Evolutionary conservation across 2,329 filamentous ascomycete species (phyloP).

Genomic region (Cercospora zeae-maydis): DNA sequence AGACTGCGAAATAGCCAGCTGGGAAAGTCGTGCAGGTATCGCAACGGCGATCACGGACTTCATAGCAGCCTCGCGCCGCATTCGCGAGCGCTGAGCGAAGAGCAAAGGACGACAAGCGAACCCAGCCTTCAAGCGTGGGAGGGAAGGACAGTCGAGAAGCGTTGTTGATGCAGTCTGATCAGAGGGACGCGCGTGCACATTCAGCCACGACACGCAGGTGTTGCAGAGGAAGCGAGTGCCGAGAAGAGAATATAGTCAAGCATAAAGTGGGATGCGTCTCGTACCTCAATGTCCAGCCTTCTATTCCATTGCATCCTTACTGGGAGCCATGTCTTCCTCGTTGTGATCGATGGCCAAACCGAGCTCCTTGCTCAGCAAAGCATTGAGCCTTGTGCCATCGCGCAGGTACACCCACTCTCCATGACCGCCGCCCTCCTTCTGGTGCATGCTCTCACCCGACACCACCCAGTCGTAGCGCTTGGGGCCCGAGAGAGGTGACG

Average conservation of each 20-base stretch:
- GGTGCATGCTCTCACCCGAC: slow-evolving; percentile 65
- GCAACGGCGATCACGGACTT: neutral
- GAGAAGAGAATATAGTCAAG: neutral
- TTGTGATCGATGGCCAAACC: slow-evolving; percentile 56
- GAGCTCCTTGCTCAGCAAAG: slow-evolving; percentile 72
- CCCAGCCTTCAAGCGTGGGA: neutral
- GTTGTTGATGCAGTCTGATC: neutral
- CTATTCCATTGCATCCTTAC: slow-evolving; percentile 31
- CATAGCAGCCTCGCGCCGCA: neutral
- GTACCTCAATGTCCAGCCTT: neutral
- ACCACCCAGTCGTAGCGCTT: slow-evolving; percentile 93
- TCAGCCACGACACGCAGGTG: neutral
- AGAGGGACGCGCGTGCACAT: neutral
- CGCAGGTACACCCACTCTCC: slow-evolving; percentile 86
- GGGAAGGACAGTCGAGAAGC: neutral
- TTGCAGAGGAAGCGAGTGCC: neutral
- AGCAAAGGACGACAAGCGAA: neutral
- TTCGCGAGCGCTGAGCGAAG: neutral
- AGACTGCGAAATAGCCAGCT: neutral
- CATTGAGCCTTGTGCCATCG: slow-evolving; percentile 71
- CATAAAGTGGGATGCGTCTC: neutral
- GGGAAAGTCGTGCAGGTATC: neutral
- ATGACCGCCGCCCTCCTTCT: slow-evolving; percentile 71
- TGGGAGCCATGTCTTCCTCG: slow-evolving; percentile 29
- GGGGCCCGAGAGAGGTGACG: slow-evolving; percentile 82